These are phyloP conservation scores for Tetracladium maxilliforme DNA, from an alignment of 2,329 filamentous ascomycete species.

Conservation along the genomic window DNA sequence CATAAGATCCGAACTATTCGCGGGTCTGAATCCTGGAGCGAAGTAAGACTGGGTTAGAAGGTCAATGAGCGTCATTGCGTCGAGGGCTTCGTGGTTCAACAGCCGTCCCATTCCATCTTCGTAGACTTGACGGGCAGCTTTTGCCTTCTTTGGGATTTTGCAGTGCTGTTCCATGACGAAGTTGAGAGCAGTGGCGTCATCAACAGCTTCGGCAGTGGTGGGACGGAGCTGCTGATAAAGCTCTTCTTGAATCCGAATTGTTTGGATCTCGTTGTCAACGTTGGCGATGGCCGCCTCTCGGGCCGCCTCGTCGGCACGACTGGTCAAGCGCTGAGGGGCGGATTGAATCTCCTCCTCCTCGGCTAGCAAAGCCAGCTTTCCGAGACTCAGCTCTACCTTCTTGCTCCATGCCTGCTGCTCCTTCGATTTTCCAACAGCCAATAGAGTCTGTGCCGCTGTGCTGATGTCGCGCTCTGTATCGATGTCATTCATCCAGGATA, in stretches of 20 bases:
- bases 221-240: conserved; percentile 59
- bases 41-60: conserved; percentile 69
- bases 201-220: conserved; percentile 57
- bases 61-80: conserved; percentile 52
- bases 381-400: conserved; percentile 80
- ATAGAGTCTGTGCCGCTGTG: conserved; percentile 56
- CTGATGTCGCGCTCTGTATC: conserved; percentile 60
- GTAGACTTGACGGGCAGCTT: conserved; percentile 56
- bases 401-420: conserved; percentile 84
- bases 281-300: conserved; percentile 15
- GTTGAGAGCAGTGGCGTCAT: conserved; percentile 63
- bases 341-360: conserved; percentile 27
- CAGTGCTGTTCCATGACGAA: conserved; percentile 53
- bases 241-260: conserved; percentile 68
- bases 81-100: conserved; percentile 57
- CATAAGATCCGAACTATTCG: no score
- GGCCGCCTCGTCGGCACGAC: conserved; percentile 7
- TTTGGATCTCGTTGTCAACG: conserved; percentile 51
- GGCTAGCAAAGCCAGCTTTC: conserved; percentile 67
- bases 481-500: conserved; percentile 94
- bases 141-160: conserved; percentile 39
- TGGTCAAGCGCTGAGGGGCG: conserved; percentile 3
- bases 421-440: conserved; percentile 51
- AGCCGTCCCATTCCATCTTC: conserved; percentile 55
- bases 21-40: conserved; percentile 59